phyloP scores from a whole-genome alignment of 345 rosid species.

The Arabidopsis arenosa region DNA sequence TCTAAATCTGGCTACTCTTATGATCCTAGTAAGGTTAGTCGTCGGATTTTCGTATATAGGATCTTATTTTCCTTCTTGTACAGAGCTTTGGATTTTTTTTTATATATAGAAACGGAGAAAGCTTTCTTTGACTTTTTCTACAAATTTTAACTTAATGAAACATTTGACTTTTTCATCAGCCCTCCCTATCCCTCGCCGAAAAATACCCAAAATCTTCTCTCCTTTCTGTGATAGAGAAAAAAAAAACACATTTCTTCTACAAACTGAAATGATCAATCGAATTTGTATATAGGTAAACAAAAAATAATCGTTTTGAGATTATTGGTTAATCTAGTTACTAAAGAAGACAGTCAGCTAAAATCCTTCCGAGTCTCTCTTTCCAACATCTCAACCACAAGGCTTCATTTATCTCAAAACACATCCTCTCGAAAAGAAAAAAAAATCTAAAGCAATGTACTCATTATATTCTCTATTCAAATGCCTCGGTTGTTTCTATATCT shows the following conservation, averaged over 20 bases:
- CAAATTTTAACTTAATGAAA: not conserved
- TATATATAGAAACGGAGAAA: too few species aligned
- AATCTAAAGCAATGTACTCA: not conserved
- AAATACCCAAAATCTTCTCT: not conserved
- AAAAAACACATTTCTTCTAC: not conserved
- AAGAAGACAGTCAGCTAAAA: not conserved
- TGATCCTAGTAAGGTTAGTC: too few species aligned
- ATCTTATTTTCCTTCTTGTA: too few species aligned
- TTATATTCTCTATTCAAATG: not conserved
- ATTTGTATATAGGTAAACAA: too few species aligned
- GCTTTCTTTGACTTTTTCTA: not conserved
- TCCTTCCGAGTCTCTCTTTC: not conserved
- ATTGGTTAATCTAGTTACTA: not conserved
- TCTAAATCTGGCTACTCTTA: too few species aligned
- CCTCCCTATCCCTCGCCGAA: not conserved
- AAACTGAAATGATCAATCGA: too few species aligned
- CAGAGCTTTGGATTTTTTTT: too few species aligned
- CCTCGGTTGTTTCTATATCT: not conserved
- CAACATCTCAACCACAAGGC: not conserved
- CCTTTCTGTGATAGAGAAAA: conserved; percentile 19
- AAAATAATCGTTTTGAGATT: not conserved
- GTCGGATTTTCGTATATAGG: too few species aligned
- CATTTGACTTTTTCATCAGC: conserved; percentile 8
- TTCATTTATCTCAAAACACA: too few species aligned
- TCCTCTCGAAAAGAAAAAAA: not conserved